Percentiles rank a stretch among this genome's conserved stretches.
Conservation (phyloP, 768 basidiomycete genomes). For the Mycena pura region DNA sequence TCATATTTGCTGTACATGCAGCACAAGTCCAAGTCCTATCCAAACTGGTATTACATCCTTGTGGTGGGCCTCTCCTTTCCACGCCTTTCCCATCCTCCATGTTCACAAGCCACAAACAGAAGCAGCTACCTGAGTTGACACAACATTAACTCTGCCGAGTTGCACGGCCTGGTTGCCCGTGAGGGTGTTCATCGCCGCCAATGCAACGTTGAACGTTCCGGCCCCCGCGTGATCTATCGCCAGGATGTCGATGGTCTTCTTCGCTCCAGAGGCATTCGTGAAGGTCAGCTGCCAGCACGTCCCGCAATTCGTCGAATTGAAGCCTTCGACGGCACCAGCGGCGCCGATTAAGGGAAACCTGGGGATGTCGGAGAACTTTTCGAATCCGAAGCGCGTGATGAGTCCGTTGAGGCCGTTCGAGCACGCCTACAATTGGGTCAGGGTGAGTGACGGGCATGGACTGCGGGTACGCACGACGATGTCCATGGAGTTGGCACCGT, state of each 20-base stretch:
- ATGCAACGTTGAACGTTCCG: constrained; percentile 54
- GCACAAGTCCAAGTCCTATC: background rate
- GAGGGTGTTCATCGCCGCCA: constrained; percentile 60
- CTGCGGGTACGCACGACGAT: constrained; percentile 32
- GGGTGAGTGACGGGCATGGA: background rate
- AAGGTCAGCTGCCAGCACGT: constrained; percentile 67
- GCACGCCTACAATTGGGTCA: constrained; percentile 37
- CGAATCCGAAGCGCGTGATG: constrained; percentile 49
- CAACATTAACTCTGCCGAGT: constrained; percentile 56
- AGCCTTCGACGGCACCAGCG: constrained; percentile 55
- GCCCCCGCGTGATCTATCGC: constrained; percentile 58
- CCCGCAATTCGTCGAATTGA: constrained; percentile 60
- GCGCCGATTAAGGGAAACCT: constrained; percentile 68
- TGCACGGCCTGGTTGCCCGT: constrained; percentile 53
- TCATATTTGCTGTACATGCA: background rate
- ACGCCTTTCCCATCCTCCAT: background rate
- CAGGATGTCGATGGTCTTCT: constrained; percentile 51
- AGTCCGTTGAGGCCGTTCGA: constrained; percentile 61
- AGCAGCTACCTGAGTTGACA: constrained; percentile 47
- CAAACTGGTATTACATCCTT: background rate
- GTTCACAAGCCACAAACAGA: constrained; percentile 58
- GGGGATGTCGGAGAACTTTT: constrained; percentile 58
- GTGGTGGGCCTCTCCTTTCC: background rate
- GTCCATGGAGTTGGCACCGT: constrained; percentile 43
- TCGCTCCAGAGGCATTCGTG: constrained; percentile 36